Evolutionary conservation across 306 rosid species (phyloP).

Genomic region (Quercus engelmannii): DNA sequence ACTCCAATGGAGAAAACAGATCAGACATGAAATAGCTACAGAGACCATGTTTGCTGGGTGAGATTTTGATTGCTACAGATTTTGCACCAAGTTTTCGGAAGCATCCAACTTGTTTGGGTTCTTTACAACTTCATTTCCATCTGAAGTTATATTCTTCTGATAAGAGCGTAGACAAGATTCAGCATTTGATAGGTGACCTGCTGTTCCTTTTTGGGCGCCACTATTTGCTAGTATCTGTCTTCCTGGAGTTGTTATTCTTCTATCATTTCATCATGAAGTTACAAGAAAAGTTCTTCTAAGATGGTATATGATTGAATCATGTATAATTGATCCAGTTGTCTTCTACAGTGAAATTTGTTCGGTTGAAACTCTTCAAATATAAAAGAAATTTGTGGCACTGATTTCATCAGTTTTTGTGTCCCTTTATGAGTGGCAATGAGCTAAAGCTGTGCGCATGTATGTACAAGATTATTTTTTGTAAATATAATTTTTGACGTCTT

Average conservation of each 20-base stretch:
- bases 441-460: neutral
- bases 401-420: conserved; percentile 9
- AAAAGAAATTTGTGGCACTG: conserved; percentile 21
- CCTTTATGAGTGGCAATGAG: neutral
- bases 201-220: conserved; percentile 17
- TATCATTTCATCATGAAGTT: conserved; percentile 19
- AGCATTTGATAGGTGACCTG: conserved; percentile 8
- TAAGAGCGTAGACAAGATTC: conserved; percentile 8
- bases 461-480: neutral
- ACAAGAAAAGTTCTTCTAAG: conserved; percentile 36
- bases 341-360: conserved; percentile 33
- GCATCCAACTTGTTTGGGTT: neutral
- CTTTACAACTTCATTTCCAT: conserved; percentile 10
- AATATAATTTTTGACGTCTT: neutral
- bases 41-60: conserved; percentile 20
- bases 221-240: conserved; percentile 28
- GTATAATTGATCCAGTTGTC: conserved; percentile 34
- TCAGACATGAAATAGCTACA: conserved; percentile 19
- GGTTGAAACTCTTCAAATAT: conserved; percentile 15
- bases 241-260: conserved; percentile 36
- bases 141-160: neutral
- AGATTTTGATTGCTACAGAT: conserved; percentile 15
- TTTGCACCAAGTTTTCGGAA: conserved; percentile 10
- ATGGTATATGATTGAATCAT: conserved; percentile 39
- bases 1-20: conserved; percentile 29